Evolutionary conservation across 2,329 filamentous ascomycete species (phyloP), one percentile per base, ranked within the genome.

Genomic region (Fusarium sp.): DNA sequence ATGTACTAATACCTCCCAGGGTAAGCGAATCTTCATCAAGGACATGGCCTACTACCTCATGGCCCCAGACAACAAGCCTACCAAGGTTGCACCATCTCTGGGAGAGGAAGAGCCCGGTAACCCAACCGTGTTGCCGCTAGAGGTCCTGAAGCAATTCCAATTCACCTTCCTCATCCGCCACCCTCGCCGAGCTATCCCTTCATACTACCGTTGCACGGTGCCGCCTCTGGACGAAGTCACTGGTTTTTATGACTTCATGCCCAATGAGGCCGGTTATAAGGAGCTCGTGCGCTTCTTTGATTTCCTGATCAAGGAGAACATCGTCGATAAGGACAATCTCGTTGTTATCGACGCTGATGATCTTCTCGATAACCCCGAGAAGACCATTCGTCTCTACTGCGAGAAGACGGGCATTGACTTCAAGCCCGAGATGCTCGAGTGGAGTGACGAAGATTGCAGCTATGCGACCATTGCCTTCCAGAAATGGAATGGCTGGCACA

Each of bases 131-230:
- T 85, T 98, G 57, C 96, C 96, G 6, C 84, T 89, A 34, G 89
- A 90, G 36, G 85, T 94, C 67, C 87, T 98, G 66, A 89, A 90
- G 79, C 87, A 90, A 75, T 98, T 97, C 84, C 95, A 98, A 83
- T 98, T 96, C 85, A 94, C 95, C 28, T 98, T 99, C 84, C 89
- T 98, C 73, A 98, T 99, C 86, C 95, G 96, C 65, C 95, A 98
- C 82, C 96, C 96, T n/a, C 91, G 94, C 78, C 91, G 91, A 80
- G 93, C 94, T 78, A 95, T 98, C 74, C 96, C 96, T 13, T 97
- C 94, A 52, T 98, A 96, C 86, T 98, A 93, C 87, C 93, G 96
- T 77, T 98, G 96, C 88, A 97, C 94, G 56, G 89, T 98, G 61
- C 95, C 96, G 20, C 96, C 96, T 0, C 88, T 98, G 64, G 91